Base-by-base conservation (phyloP, 2,329 filamentous ascomycete genomes). In the Paecilomyces niveus region DNA sequence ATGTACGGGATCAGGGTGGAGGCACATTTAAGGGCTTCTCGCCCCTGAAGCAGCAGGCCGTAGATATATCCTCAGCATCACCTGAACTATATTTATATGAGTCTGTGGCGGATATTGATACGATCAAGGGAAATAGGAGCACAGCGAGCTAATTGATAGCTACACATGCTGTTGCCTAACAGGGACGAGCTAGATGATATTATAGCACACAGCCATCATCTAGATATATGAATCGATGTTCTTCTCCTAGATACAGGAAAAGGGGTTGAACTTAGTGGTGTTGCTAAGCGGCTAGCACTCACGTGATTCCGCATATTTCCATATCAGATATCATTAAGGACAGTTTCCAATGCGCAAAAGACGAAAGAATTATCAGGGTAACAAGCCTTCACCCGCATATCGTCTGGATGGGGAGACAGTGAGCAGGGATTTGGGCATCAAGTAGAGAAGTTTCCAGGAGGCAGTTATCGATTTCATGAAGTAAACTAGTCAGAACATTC, bases 61-160 rank as follows among this genome's bases (percentile, higher is more conserved):
- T 13, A 39, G 80, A 51, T 81, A 73, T 58, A 68, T 73, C 1
- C 70, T n/a, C 74, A 15, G 72, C 73, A 0, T 71, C 76, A 0
- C 72, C 76, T 0, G 76, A 81, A 61, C 68, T 70, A 4, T 83
- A 81, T 57, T 77, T 77, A 0, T 82, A 81, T 61, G 74, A 70
- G 0, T 58, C 77, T 11, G 80, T 77, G 0, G 75, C 77, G 0
- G n/a, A n/a, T n/a, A n/a, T n/a, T n/a, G n/a, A n/a, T n/a, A n/a
- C n/a, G n/a, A n/a, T n/a, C n/a, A n/a, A n/a, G n/a, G n/a, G n/a
- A n/a, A n/a, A n/a, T n/a, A n/a, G n/a, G n/a, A n/a, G n/a, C n/a
- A n/a, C n/a, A n/a, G n/a, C n/a, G n/a, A n/a, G n/a, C n/a, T n/a
- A n/a, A n/a, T n/a, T n/a, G n/a, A n/a, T n/a, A n/a, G n/a, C n/a